These are phyloP conservation scores for Crinitomyces ghanaensis DNA, from an alignment of 805 yeast genomes.

Conservation along the genomic window DNA sequence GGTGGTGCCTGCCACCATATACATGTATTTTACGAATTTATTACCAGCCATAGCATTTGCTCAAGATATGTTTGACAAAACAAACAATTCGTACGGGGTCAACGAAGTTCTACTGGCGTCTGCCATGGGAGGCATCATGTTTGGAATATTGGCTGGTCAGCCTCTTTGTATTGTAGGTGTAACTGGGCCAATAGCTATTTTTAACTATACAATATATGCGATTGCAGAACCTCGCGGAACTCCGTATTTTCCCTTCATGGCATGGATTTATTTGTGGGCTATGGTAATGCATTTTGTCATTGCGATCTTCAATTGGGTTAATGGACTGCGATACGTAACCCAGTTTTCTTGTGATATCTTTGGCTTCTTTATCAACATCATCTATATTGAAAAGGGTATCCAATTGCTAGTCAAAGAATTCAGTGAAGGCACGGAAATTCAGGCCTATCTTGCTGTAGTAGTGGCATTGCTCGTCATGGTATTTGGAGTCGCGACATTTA, in stretches of 20 bases:
- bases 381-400: slow-evolving; percentile 83
- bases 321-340: slow-evolving; percentile 59
- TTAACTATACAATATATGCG: slow-evolving; percentile 81
- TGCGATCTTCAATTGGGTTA: slow-evolving; percentile 58
- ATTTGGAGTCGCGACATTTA: slow-evolving; percentile 52
- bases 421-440: slow-evolving; percentile 24
- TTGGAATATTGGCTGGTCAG: slow-evolving; percentile 79
- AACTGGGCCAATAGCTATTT: slow-evolving; percentile 89
- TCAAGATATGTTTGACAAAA: slow-evolving; percentile 91
- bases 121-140: slow-evolving; percentile 80
- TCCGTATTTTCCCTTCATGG: slow-evolving; percentile 79
- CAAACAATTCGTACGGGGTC: slow-evolving; percentile 77
- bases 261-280: slow-evolving; percentile 91
- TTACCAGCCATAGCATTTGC: slow-evolving; percentile 94
- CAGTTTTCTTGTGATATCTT: slow-evolving; percentile 83
- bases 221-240: slow-evolving; percentile 41
- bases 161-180: slow-evolving; percentile 95
- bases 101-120: slow-evolving; percentile 78
- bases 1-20: slow-evolving; percentile 73
- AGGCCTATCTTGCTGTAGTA: slow-evolving; percentile 66
- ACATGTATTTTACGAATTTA: slow-evolving; percentile 78
- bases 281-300: slow-evolving; percentile 68
- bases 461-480: slow-evolving; percentile 66
- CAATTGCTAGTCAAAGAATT: slow-evolving; percentile 72
- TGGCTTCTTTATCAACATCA: slow-evolving; percentile 81